A percentile compares a stretch with the other conserved stretches of the same genome.
Evolutionary conservation across 306 rosid genomes (phyloP).

Genomic region (Prunus padus): DNA sequence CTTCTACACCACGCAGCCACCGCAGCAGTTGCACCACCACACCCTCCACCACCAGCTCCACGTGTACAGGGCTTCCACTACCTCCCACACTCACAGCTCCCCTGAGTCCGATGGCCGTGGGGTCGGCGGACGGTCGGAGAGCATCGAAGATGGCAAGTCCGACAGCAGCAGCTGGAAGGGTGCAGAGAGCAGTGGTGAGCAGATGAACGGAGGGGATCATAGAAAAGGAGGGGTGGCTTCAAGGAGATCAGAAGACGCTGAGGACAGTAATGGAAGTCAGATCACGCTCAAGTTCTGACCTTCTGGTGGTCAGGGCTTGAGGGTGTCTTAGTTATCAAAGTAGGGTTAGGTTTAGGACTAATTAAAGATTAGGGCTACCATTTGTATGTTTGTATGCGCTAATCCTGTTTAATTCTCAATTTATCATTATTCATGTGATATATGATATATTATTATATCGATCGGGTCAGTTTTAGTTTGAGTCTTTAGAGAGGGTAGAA

Average conservation of each 20-base stretch:
- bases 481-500: constrained; percentile 27
- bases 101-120: constrained; percentile 54
- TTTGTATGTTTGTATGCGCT: constrained; percentile 5
- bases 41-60: constrained; percentile 66
- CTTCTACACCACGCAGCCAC: constrained; percentile 53
- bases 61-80: constrained; percentile 51
- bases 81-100: constrained; percentile 51
- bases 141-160: constrained; percentile 92
- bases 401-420: constrained; percentile 5
- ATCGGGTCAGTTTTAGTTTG: not conserved
- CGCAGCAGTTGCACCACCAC: constrained; percentile 54
- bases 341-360: constrained; percentile 22
- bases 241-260: constrained; percentile 44
- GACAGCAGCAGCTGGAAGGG: constrained; percentile 97
- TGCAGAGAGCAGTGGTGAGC: constrained; percentile 56
- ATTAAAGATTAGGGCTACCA: constrained; percentile 23
- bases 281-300: constrained; percentile 79
- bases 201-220: constrained; percentile 51
- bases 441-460: not conserved
- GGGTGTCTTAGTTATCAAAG: not conserved
- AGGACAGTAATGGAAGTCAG: constrained; percentile 75
- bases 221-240: constrained; percentile 59
- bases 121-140: constrained; percentile 65
- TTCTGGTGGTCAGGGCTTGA: not conserved
- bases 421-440: constrained; percentile 17